These are phyloP conservation scores for Hymenoscyphus occultus DNA, from an alignment of 2,329 filamentous ascomycete genomes.

Conservation along the genomic window DNA sequence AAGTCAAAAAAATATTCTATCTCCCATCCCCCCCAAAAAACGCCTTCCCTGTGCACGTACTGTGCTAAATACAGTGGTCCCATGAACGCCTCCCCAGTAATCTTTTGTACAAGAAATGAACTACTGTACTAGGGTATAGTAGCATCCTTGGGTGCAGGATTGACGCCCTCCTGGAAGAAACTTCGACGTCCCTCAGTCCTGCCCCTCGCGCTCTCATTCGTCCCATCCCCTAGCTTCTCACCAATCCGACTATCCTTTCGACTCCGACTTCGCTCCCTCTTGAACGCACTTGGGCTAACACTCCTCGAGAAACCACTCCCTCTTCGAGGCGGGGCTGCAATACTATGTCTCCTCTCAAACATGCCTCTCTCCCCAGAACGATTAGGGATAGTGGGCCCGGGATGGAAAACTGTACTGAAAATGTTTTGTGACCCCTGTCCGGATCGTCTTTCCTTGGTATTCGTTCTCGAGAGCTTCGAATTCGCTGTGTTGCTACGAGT, in stretches of 20 bases:
- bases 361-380: slow-evolving; percentile 21
- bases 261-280: background rate
- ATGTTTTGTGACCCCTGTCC: slow-evolving; percentile 23
- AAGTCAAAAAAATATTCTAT: no score
- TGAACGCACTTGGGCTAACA: slow-evolving; percentile 13
- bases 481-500: slow-evolving; percentile 18
- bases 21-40: no score
- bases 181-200: slow-evolving; percentile 23
- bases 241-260: slow-evolving; percentile 4
- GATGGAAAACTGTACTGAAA: slow-evolving; percentile 32
- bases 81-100: no score
- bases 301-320: slow-evolving; percentile 8
- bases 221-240: slow-evolving; percentile 10
- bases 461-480: slow-evolving; percentile 16
- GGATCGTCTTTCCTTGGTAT: slow-evolving; percentile 13
- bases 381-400: slow-evolving; percentile 35
- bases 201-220: slow-evolving; percentile 10
- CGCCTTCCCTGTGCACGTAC: no score
- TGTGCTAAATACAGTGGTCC: no score
- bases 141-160: slow-evolving; percentile 16
- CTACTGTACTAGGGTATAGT: no score
- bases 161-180: slow-evolving; percentile 28
- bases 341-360: slow-evolving; percentile 15
- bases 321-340: slow-evolving; percentile 9
- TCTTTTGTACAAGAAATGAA: no score